These are phyloP conservation scores for Russula emetica DNA, from an alignment of 768 basidiomycete genomes.

Conservation along the genomic window DNA sequence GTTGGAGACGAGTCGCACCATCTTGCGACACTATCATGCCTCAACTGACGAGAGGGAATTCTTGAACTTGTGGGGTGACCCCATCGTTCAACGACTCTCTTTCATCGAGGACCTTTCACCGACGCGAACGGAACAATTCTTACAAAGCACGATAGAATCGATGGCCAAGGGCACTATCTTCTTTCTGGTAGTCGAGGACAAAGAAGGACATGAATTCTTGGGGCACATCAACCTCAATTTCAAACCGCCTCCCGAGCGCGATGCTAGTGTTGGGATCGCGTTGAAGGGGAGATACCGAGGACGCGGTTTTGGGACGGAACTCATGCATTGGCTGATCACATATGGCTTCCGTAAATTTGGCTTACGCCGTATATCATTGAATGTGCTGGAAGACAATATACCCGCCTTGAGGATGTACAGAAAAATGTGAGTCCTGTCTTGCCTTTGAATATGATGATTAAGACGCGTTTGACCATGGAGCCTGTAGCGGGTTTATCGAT, in stretches of 20 bases:
- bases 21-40: slow-evolving; percentile 15
- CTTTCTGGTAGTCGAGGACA: slow-evolving; percentile 32
- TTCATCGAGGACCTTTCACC: slow-evolving; percentile 21
- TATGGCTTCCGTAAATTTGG: slow-evolving; percentile 40
- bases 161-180: slow-evolving; percentile 25
- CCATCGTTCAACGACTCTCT: slow-evolving; percentile 15
- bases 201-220: slow-evolving; percentile 34
- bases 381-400: slow-evolving; percentile 39
- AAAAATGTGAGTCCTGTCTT: slow-evolving; percentile 40
- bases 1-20: slow-evolving; percentile 22
- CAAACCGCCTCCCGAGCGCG: slow-evolving; percentile 32
- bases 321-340: slow-evolving; percentile 40
- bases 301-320: slow-evolving; percentile 42
- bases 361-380: slow-evolving; percentile 42
- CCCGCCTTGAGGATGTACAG: slow-evolving; percentile 41
- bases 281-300: slow-evolving; percentile 36
- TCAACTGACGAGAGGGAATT: slow-evolving; percentile 15
- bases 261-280: slow-evolving; percentile 36
- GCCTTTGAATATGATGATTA: neutral
- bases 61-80: slow-evolving; percentile 22
- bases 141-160: slow-evolving; percentile 16
- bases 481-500: slow-evolving; percentile 20
- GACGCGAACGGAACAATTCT: slow-evolving; percentile 13
- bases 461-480: slow-evolving; percentile 5
- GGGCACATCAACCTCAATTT: slow-evolving; percentile 35